phyloP scores from a whole-genome alignment of 805 yeast genomes.

The Debaryomyces castellii region DNA sequence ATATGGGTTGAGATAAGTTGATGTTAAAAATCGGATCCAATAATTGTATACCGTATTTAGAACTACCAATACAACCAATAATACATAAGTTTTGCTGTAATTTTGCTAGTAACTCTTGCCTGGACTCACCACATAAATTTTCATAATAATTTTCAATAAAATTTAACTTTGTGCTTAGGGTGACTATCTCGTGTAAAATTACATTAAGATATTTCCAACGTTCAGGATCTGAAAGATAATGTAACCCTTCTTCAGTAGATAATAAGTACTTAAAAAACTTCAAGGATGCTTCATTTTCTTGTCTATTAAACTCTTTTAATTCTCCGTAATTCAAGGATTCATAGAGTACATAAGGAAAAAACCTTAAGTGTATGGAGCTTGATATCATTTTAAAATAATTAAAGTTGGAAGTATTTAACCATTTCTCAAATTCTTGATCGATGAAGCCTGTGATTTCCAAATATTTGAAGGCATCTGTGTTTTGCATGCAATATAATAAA shows the following conservation, averaged over 20 bases:
- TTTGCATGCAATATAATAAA: conserved; percentile 61
- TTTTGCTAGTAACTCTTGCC: conserved; percentile 22
- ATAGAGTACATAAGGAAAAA: conserved; percentile 22
- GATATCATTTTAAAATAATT: conserved; percentile 52
- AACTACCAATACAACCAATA: conserved; percentile 77
- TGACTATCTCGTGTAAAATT: conserved; percentile 21
- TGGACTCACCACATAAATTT: conserved; percentile 25
- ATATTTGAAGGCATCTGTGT: conserved; percentile 68
- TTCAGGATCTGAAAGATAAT: conserved; percentile 43
- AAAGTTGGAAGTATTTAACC: conserved; percentile 54
- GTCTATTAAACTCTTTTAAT: neutral
- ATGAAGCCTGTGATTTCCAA: conserved; percentile 59
- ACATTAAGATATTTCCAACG: conserved; percentile 47
- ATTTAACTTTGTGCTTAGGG: conserved; percentile 3
- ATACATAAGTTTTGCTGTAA: conserved; percentile 87
- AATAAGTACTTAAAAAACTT: conserved; percentile 78
- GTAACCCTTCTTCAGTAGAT: conserved; percentile 77
- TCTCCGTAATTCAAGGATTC: conserved; percentile 3
- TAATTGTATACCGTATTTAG: conserved; percentile 61
- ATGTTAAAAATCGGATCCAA: conserved; percentile 31
- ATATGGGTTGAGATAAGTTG: conserved; percentile 23
- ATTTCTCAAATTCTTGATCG: conserved; percentile 61
- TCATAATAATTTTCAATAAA: conserved; percentile 19
- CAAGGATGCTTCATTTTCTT: conserved; percentile 3
- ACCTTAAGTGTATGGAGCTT: conserved; percentile 22